Conservation (phyloP, 2,329 filamentous ascomycete species). For the Neospermospora avenae region DNA sequence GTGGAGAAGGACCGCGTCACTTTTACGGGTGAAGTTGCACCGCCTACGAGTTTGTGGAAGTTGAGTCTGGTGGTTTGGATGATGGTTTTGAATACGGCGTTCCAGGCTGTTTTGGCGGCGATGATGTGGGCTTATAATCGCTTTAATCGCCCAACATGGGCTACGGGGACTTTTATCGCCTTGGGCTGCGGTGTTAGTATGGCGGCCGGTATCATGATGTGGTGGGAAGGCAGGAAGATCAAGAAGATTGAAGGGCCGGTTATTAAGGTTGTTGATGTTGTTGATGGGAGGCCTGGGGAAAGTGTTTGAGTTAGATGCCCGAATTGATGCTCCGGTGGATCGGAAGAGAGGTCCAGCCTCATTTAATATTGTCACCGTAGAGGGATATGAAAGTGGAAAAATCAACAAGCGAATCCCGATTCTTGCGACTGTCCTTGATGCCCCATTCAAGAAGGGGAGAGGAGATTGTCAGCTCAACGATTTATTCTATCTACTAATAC, state of each 20-base stretch:
- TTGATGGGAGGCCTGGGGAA: not conserved
- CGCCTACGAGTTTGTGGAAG: conserved; percentile 46
- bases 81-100: conserved; percentile 36
- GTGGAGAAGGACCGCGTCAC: not conserved
- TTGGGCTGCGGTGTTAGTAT: conserved; percentile 21
- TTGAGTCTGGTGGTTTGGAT: conserved; percentile 47
- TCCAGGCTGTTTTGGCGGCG: conserved; percentile 27
- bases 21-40: conserved; percentile 5
- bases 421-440: too few species aligned
- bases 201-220: conserved; percentile 18
- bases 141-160: conserved; percentile 18
- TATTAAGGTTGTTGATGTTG: conserved; percentile 13
- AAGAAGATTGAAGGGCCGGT: conserved; percentile 20
- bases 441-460: not conserved
- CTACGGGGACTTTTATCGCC: conserved; percentile 17
- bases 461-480: not conserved
- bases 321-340: too few species aligned
- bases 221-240: conserved; percentile 21
- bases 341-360: too few species aligned
- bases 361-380: too few species aligned
- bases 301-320: not conserved
- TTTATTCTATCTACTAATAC: not conserved
- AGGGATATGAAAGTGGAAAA: too few species aligned
- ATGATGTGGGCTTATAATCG: conserved; percentile 24
- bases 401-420: too few species aligned